These are phyloP conservation scores for Lotus japonicus DNA, from an alignment of 306 rosid genomes.

Conservation along the genomic window DNA sequence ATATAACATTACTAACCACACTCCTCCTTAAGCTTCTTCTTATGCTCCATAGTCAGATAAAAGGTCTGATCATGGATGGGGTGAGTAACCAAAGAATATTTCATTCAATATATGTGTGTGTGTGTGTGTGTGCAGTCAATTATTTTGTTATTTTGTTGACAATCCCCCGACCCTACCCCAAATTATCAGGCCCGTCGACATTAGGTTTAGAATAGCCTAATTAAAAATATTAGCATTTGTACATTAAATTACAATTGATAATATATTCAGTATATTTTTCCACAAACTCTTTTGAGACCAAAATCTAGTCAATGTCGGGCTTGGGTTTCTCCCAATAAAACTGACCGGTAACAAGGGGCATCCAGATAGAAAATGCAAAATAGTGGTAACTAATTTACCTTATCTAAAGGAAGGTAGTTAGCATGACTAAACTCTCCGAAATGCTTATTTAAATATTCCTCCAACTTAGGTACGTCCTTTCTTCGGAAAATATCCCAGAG, in stretches of 20 bases:
- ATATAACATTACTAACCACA: slow-evolving; percentile 44
- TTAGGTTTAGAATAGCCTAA: too few relatives aligned
- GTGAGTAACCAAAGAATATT: slow-evolving; percentile 38
- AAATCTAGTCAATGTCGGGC: too few relatives aligned
- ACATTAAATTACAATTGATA: too few relatives aligned
- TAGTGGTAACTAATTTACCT: slow-evolving; percentile 36
- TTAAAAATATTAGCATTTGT: too few relatives aligned
- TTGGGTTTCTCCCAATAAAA: too few relatives aligned
- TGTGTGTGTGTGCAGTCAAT: too few relatives aligned
- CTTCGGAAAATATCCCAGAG: slow-evolving; percentile 90
- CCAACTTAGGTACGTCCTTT: slow-evolving; percentile 70
- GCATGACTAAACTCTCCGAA: slow-evolving; percentile 67
- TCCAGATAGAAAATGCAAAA: background rate
- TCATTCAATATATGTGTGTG: too few relatives aligned
- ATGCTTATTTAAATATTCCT: slow-evolving; percentile 69
- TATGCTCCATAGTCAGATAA: slow-evolving; percentile 59
- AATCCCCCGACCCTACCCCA: too few relatives aligned
- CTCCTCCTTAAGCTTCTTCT: slow-evolving; percentile 71
- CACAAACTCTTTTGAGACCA: too few relatives aligned
- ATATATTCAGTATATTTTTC: too few relatives aligned
- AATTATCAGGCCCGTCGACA: too few relatives aligned
- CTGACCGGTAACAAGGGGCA: background rate
- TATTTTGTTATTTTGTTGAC: too few relatives aligned
- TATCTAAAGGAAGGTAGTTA: slow-evolving; percentile 43
- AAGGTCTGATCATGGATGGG: slow-evolving; percentile 69